These are phyloP conservation scores for Kwoniella europaea DNA, from an alignment of 768 basidiomycete species.

Conservation along the genomic window DNA sequence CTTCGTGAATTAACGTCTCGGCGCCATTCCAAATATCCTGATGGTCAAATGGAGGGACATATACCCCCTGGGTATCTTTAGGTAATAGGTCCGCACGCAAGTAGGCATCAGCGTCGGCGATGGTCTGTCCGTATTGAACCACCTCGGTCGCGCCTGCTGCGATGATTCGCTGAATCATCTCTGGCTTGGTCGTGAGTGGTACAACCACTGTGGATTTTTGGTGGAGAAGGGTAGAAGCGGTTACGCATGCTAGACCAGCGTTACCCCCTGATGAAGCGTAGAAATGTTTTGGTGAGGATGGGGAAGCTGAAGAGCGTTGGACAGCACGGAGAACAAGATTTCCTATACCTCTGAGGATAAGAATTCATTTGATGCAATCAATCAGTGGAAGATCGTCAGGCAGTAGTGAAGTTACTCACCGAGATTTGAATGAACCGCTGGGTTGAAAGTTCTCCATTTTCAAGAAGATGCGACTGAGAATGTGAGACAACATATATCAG, in stretches of 20 bases:
- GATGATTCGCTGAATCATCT: conserved; percentile 37
- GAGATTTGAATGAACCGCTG: conserved; percentile 51
- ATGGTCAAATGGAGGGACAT: conserved; percentile 54
- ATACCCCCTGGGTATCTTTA: conserved; percentile 34
- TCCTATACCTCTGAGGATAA: conserved; percentile 33
- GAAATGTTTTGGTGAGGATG: conserved; percentile 30
- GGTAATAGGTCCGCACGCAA: conserved; percentile 26
- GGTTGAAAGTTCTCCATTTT: conserved; percentile 53
- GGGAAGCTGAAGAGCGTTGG: not conserved
- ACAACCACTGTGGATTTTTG: conserved; percentile 44
- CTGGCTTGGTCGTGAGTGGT: conserved; percentile 31
- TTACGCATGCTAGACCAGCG: conserved; percentile 44
- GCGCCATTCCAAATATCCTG: conserved; percentile 41
- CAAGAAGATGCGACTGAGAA: conserved; percentile 37
- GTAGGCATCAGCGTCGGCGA: conserved; percentile 42
- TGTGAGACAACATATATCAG: not conserved
- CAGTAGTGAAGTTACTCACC: conserved; percentile 16
- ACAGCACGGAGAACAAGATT: conserved; percentile 36
- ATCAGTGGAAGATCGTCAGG: no score
- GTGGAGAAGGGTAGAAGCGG: conserved; percentile 32
- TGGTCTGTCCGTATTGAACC: conserved; percentile 30
- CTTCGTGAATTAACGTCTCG: conserved; percentile 42
- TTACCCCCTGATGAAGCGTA: conserved; percentile 49
- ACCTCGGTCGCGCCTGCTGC: conserved; percentile 41
- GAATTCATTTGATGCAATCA: no score